Evolutionary conservation across 139 green algal genomes (phyloP).

Genomic region (Chlamydomonas eustigma): DNA sequence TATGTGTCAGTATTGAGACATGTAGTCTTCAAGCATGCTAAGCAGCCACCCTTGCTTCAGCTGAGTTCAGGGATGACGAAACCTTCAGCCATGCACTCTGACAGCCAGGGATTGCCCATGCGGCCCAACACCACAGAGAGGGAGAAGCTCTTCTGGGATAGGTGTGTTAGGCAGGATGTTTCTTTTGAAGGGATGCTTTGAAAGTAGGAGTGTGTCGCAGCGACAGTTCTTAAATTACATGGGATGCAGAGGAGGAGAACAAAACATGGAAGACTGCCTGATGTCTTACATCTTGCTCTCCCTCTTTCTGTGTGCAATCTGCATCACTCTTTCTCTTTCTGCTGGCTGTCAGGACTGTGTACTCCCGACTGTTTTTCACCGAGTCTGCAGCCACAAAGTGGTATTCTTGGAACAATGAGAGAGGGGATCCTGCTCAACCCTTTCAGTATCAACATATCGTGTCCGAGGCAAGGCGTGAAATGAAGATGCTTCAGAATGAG

Average conservation of each 20-base stretch:
- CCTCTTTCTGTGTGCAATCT: too few species aligned
- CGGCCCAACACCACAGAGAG: conserved; percentile 16
- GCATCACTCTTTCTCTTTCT: not conserved
- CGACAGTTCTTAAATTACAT: too few species aligned
- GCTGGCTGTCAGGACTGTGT: conserved; percentile 26
- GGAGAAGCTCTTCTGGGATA: conserved; percentile 8
- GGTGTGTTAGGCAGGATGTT: not conserved
- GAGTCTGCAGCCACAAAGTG: conserved; percentile 30
- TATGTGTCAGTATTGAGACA: conserved; percentile 30
- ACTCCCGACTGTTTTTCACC: conserved; percentile 39
- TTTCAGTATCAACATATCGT: conserved; percentile 32
- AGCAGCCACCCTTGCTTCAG: conserved; percentile 3
- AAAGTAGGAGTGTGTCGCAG: too few species aligned
- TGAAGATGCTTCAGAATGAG: conserved; percentile 1
- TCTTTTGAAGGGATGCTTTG: too few species aligned
- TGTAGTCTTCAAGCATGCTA: conserved; percentile 32
- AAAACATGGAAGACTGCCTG: too few species aligned
- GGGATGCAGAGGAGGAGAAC: too few species aligned
- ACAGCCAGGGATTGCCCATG: not conserved
- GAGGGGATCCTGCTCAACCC: conserved; percentile 42
- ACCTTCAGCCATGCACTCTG: not conserved
- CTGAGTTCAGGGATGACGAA: not conserved
- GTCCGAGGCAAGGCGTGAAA: not conserved
- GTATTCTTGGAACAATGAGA: conserved; percentile 37
- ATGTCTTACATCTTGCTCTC: too few species aligned